Evolutionary conservation across 306 rosid species (phyloP), one percentile per base, ranked within the genome.

Genomic region (Inga laurina): DNA sequence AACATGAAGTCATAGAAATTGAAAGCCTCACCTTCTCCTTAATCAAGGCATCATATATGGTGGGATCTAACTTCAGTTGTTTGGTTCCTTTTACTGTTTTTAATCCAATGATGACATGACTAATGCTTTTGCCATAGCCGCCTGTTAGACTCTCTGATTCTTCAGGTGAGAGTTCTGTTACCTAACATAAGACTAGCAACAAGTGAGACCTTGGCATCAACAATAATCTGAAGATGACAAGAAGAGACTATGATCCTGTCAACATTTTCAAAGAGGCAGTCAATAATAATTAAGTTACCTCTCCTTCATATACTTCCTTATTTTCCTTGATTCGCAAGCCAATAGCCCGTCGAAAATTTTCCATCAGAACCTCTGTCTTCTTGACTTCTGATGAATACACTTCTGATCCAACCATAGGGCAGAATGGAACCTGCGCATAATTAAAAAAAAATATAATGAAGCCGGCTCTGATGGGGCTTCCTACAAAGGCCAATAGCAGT

Each of bases 321-420:
- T 92, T 95, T 87, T 95, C 98, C 95, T 95, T 95, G 82, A 95
- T 95, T 21, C 96, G 95, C 32, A 95, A 83, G 72, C 99, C 98
- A 82, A 96, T 96, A 65, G 99, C 94, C 79, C 97, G 88, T 44
- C 99, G 82, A 78, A 93, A 93, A 87, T 93, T 92, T 83, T 96
- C 99, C 99, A 92, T 96, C 52, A 96, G 87, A 84, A 96, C 94
- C 90, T 91, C 99, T 1, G 98, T 96, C 88, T 96, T 96, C 92
- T 96, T 96, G 21, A 96, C 99, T 87, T 96, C 99, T 0, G 98
- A 89, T 30, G 99, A 96, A 82, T 96, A 96, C 8, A 96, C 99
- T 86, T 96, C 98, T 3, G 98, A 96, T 7, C 99, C 99, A 73
- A 96, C 99, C 99, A 96, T 96, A 0, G 99, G 99, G 84, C 99